Evolutionary conservation across 164 flowering plant genomes (phyloP), one percentile per base, ranked within the genome.

Genomic region (Cinnamomum chago): DNA sequence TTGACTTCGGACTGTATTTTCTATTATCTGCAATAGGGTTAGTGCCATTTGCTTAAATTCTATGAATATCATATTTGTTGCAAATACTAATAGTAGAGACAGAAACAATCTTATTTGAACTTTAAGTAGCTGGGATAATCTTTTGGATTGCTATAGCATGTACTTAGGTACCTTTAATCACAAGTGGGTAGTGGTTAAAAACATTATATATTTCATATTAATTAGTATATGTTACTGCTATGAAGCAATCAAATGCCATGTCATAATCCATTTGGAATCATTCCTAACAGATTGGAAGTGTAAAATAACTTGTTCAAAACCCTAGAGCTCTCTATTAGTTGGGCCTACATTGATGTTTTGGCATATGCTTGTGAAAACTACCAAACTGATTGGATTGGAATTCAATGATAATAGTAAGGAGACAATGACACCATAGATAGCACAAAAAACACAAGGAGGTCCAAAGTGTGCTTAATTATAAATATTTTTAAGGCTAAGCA

Each of bases 321-420:
- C 51, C 23, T 68, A n/a, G 24, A 67, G 50, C 70, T 67, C 70
- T 30, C 12, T 33, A 23, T 67, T 67, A 22, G 20, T 68, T 20
- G 24, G 68, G 12, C 22, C 22, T 68, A 22, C 9, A 22, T 15
- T 28, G 58, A n/a, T 47, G n/a, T 11, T 10, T 17, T 35, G 70
- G 50, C 70, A 67, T 30, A 67, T 67, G 50, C 70, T 35, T 67
- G 70, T 67, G 70, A 33, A 18, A 67, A 67, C 70, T 18, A 14
- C 20, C 18, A 15, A 13, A 15, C 10, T 27, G 13, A 67, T 13
- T 50, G 67, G 24, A 64, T 64, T 64, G 28, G 67, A 22, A 64
- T 64, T 10, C 67, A 64, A 24, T 22, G 28, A 22, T 24, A 64
- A 64, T 11, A 64, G 47, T 20, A 67, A 67, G 30, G 50, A 30